Base-by-base conservation (phyloP, 148 eudicot genomes). In the Camellia sinensis region DNA sequence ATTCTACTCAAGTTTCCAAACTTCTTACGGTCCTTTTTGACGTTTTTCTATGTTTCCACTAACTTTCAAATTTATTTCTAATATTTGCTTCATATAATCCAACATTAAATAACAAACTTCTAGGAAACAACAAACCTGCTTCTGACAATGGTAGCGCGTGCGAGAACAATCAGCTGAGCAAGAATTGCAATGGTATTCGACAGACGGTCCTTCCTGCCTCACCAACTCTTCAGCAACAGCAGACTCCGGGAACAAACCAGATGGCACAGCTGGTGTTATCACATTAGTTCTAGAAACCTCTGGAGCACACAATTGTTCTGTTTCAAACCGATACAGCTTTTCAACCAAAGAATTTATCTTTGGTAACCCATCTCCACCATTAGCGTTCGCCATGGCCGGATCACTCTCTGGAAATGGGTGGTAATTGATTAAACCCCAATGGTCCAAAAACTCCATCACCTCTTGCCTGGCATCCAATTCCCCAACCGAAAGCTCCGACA, bases 131-230 rank as follows among this genome's bases (percentile, higher is more conserved):
- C 81, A 40, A 59, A 96, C 99, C 99, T 96, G 95, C 88, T 92
- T 93, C 81, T 96, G 99, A 87, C 97, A 92, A 82, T 96, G 99
- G 74, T 93, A 96, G 70, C 99, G 97, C 85, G 90, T 96, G 79
- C 99, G 92, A 74, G 99, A 96, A 82, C 99, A 96, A 81, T 96
- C 99, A 78, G 95, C 99, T 76, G 99, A 88, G 80, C 99, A 96
- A 78, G 98, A 93, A 82, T 96, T 96, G 89, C 99, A 96, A 83
- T 96, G 99, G 80, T 96, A 96, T 84, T 93, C 99, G 77, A 94
- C 98, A 75, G 91, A 62, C 75, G 98, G 98, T 40, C 96, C 99
- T 87, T 96, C 98, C 50, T 88, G 88, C 82, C 86, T 93, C 74
- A 78, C 87, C 81, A 92, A 86, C 74, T 96, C 95, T 80, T 96